These are phyloP conservation scores for Bauhinia variegata DNA, from an alignment of 306 rosid genomes.

Conservation along the genomic window DNA sequence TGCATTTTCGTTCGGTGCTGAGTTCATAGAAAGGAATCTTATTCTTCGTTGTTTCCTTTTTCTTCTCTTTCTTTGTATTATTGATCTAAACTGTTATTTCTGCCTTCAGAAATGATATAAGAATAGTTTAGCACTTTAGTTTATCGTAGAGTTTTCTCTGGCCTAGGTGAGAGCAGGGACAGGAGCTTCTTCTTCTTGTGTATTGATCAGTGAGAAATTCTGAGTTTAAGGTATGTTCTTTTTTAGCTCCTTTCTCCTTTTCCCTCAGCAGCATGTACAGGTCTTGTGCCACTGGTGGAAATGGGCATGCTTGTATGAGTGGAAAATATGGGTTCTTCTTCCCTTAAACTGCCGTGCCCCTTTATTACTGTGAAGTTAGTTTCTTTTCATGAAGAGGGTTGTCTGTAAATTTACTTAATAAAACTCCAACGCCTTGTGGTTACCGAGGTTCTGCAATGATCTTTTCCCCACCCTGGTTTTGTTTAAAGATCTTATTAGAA, in stretches of 20 bases:
- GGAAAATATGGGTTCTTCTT: constrained; percentile 9
- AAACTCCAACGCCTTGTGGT: not conserved
- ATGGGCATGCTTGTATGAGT: constrained; percentile 22
- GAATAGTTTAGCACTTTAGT: constrained; percentile 26
- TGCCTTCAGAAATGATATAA: constrained; percentile 3
- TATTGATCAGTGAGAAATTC: constrained; percentile 14
- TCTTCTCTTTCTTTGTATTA: not conserved
- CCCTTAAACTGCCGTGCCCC: not conserved
- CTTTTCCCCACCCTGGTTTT: not conserved
- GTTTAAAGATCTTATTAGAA: not conserved
- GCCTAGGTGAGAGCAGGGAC: constrained; percentile 24
- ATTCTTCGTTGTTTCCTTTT: constrained; percentile 15
- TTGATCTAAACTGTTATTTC: constrained; percentile 24
- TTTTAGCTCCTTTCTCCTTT: constrained; percentile 29
- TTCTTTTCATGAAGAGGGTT: too few relatives aligned
- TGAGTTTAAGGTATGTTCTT: constrained; percentile 12
- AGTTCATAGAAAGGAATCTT: constrained; percentile 5
- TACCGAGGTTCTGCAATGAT: constrained; percentile 19
- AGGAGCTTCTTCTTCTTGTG: not conserved
- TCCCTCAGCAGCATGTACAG: constrained; percentile 9
- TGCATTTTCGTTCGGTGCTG: constrained; percentile 27
- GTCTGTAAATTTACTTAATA: too few relatives aligned
- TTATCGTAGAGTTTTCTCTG: constrained; percentile 18
- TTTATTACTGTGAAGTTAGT: too few relatives aligned
- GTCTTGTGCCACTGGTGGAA: constrained; percentile 23